These are phyloP conservation scores for Psophocarpus tetragonolobus DNA, from an alignment of 306 rosid species.

Conservation along the genomic window DNA sequence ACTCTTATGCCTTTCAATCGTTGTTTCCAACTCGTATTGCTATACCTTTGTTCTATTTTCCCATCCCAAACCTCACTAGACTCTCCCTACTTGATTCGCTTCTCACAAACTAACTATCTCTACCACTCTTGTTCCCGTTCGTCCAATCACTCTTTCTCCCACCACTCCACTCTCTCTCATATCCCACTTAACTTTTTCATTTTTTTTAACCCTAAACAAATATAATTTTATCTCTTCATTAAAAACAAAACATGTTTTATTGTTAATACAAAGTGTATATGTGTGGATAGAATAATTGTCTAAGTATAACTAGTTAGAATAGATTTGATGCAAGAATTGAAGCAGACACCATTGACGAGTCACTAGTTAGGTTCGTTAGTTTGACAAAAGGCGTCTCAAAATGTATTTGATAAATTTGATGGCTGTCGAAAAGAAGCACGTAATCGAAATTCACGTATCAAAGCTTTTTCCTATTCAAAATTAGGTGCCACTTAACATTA, in stretches of 20 bases:
- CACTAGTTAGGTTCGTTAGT: neutral
- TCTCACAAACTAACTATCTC: no score
- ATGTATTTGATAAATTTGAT: neutral
- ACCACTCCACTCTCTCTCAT: no score
- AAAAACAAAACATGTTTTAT: neutral
- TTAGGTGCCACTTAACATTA: neutral
- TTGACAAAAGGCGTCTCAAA: neutral
- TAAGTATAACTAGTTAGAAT: neutral
- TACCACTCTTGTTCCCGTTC: no score
- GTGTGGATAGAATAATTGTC: neutral
- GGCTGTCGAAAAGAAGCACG: neutral
- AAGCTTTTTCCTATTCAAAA: neutral
- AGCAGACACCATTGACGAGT: neutral
- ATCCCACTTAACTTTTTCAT: no score
- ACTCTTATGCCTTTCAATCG: no score
- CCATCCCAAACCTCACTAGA: no score
- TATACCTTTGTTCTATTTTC: no score
- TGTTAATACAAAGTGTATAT: neutral
- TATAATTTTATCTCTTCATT: no score
- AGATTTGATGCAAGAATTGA: neutral
- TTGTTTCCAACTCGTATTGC: no score
- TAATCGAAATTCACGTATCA: neutral
- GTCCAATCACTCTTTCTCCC: no score
- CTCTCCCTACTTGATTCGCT: no score
- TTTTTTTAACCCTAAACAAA: no score